Percentiles rank a stretch among this genome's conserved stretches.
phyloP scores from a whole-genome alignment of 345 rosid genomes.

The Erucastrum elatum region DNA sequence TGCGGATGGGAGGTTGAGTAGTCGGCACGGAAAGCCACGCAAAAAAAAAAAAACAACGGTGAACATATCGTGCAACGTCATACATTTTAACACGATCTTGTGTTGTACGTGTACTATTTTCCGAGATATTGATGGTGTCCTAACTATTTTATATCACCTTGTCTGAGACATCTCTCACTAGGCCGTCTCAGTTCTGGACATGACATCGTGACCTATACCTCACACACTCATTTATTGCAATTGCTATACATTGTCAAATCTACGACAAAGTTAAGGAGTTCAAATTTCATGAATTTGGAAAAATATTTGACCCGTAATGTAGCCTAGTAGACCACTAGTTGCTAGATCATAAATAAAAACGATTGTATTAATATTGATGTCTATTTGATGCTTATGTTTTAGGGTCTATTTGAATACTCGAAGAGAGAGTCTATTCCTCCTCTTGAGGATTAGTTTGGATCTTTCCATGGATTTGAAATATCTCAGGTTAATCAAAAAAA shows the following conservation, averaged over 20 bases:
- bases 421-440: too few relatives aligned
- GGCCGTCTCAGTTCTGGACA: neutral
- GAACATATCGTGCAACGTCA: neutral
- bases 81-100: neutral
- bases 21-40: slow-evolving; percentile 1
- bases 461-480: too few relatives aligned
- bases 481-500: too few relatives aligned
- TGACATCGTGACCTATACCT: neutral
- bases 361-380: neutral
- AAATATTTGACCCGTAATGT: neutral
- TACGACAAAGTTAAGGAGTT: neutral
- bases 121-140: neutral
- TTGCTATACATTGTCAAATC: neutral
- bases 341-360: neutral
- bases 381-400: too few relatives aligned
- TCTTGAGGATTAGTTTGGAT: too few relatives aligned
- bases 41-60: neutral
- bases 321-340: neutral
- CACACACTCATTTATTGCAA: neutral
- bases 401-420: too few relatives aligned
- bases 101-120: neutral
- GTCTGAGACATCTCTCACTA: neutral
- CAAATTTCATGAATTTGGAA: neutral
- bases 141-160: neutral
- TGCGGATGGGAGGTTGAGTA: slow-evolving; percentile 21